Base-by-base conservation (phyloP, 352 stramenopile genomes). In the Phytophthora citrophthora region DNA sequence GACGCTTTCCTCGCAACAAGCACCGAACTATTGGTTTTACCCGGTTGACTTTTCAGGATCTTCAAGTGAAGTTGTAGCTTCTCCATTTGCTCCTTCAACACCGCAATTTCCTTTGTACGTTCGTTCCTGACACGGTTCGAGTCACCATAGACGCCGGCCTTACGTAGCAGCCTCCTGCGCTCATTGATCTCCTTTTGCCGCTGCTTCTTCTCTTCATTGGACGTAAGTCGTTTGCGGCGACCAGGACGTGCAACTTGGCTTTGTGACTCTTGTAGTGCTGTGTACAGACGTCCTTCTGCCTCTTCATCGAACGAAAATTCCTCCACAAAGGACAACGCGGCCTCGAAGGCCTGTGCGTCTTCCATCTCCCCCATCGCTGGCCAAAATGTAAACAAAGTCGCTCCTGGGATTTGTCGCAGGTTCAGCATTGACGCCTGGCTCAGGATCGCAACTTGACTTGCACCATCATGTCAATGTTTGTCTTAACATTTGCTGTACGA, bases 51-150 rank as follows among this genome's bases (percentile, higher is more conserved):
- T 46, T 18, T 49, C 15, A 87, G 46, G 27, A 67, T 62, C 8
- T 66, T 68, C 38, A 90, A 38, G 41, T 90, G 78, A 7, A 76
- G 64, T 40, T 86, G 74, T 23, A 90, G 63, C 12, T 49, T 63
- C 3, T 83, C 79, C 20, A 74, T 72, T 63, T 89, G 84, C 20
- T 86, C 62, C 41, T 81, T 83, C 20, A 92, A 36, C 51, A 88
- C 84, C 0, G 61, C 61, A 13, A 82, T 76, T 16, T 92, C 83
- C 39, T 82, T 76, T 50, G 88, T 90, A 36, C 63, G 63, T 24
- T 71, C 56, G 15, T 71, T 66, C 12, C 63, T 57, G 15, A 51
- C 43, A 15, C 63, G 49, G 38, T 67, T 71, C 24, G 63, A 54
- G 56, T 71, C 43, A 8, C 50, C 54, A 6, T 74, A 72, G 43